These are phyloP conservation scores for Filosporella fistucella DNA, from an alignment of 495 filamentous ascomycete genomes.

Conservation along the genomic window DNA sequence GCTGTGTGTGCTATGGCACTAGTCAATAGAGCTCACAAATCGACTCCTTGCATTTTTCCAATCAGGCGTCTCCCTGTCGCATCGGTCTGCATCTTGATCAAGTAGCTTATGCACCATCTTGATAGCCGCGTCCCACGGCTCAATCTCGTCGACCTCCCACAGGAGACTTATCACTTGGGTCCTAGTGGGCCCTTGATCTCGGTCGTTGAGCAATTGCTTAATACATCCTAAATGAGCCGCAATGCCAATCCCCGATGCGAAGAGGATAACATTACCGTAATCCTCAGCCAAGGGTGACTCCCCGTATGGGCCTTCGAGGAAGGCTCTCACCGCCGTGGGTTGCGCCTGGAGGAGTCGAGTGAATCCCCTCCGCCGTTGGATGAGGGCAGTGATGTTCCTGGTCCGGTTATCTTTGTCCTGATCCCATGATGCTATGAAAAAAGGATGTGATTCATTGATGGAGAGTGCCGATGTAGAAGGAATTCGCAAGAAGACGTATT, in stretches of 20 bases:
- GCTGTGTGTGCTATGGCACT: slow-evolving; percentile 3
- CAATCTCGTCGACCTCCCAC: slow-evolving; percentile 13
- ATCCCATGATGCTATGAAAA: slow-evolving; percentile 13
- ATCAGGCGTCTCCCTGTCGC: slow-evolving; percentile 6
- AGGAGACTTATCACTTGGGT: slow-evolving; percentile 16
- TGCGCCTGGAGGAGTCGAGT: slow-evolving; percentile 8
- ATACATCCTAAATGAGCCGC: slow-evolving; percentile 13
- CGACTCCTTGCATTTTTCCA: slow-evolving; percentile 11
- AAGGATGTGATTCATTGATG: slow-evolving; percentile 11
- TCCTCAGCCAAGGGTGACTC: slow-evolving; percentile 10
- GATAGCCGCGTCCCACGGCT: slow-evolving; percentile 10
- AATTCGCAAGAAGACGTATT: slow-evolving; percentile 12
- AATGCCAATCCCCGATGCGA: slow-evolving; percentile 13
- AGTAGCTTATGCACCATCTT: slow-evolving; percentile 16
- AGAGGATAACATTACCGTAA: slow-evolving; percentile 15
- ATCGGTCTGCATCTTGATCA: slow-evolving; percentile 9
- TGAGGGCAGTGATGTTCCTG: slow-evolving; percentile 14
- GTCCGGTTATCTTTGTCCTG: slow-evolving; percentile 8
- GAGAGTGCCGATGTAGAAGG: slow-evolving; percentile 7
- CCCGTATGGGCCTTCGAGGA: slow-evolving; percentile 11
- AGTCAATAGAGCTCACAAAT: slow-evolving; percentile 12
- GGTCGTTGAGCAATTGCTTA: slow-evolving; percentile 13
- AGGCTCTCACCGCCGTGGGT: slow-evolving; percentile 11
- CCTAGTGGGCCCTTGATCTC: slow-evolving; percentile 14
- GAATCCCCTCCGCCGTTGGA: slow-evolving; percentile 10